Evolutionary conservation across 2,329 filamentous ascomycete genomes (phyloP).

Genomic region (Penicillium crustosum): DNA sequence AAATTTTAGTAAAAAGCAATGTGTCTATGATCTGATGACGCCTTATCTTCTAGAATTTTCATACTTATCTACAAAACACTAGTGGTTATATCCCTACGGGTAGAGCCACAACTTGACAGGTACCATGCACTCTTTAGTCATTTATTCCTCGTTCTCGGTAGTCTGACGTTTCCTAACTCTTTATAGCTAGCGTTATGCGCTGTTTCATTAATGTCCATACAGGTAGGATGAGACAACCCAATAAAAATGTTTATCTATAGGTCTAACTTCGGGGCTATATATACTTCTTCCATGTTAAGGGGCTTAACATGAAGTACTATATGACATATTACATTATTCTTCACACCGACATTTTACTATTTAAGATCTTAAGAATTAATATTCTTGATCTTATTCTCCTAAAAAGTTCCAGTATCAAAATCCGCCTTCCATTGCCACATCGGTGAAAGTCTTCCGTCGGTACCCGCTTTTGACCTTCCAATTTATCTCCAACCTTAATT

Average conservation of each 20-base stretch:
- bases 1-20: not conserved
- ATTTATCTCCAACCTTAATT: constrained; percentile 22
- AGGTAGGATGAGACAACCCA: not conserved
- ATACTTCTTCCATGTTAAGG: not conserved
- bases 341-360: not conserved
- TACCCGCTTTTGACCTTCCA: constrained; percentile 29
- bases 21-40: not conserved
- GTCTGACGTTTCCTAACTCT: not conserved
- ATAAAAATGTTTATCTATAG: not conserved
- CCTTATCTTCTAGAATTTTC: not conserved
- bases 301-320: not conserved
- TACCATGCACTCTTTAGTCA: not conserved
- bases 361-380: not conserved
- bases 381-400: not conserved
- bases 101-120: not conserved
- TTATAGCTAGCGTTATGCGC: not conserved
- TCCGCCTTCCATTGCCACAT: constrained; percentile 13
- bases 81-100: not conserved
- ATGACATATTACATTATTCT: not conserved
- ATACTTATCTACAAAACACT: not conserved
- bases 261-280: not conserved
- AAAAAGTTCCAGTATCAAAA: not conserved
- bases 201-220: not conserved
- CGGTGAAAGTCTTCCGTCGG: constrained; percentile 20
- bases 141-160: not conserved